A percentile compares a stretch with the other conserved stretches of the same genome.
phyloP scores from a whole-genome alignment of 495 filamentous ascomycete genomes.

The Penicillium riverlandense region DNA sequence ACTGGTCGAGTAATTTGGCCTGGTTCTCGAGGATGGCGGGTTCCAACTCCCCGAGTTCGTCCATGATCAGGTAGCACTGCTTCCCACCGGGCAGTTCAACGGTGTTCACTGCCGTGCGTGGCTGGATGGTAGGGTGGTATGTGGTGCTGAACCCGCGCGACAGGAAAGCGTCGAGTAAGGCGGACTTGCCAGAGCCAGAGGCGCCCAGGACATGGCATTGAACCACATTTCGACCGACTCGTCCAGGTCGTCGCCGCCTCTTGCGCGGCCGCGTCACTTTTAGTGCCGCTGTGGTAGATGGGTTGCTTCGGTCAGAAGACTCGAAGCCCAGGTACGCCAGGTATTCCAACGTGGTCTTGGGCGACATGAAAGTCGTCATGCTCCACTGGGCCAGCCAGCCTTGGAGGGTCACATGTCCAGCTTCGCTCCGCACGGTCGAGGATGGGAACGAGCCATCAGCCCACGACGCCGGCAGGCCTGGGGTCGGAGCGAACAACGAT shows the following conservation, averaged over 20 bases:
- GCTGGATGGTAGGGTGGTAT: constrained; percentile 94
- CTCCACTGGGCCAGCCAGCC: constrained; percentile 99
- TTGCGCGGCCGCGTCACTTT: constrained; percentile 90
- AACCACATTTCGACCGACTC: constrained; percentile 93
- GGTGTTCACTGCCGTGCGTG: constrained; percentile 87
- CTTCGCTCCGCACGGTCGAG: constrained; percentile 90
- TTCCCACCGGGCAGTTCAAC: constrained; percentile 94
- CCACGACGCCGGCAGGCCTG: constrained; percentile 82
- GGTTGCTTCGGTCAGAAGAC: constrained; percentile 54
- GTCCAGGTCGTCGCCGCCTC: constrained; percentile 65
- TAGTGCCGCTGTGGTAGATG: constrained; percentile 70
- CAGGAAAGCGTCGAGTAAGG: constrained; percentile 83
- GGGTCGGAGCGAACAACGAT: constrained; percentile 87
- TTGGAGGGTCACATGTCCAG: constrained; percentile 90
- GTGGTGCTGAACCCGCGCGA: constrained; percentile 76
- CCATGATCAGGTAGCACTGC: constrained; percentile 92
- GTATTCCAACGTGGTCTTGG: constrained; percentile 90
- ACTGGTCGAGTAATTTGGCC: constrained; percentile 81
- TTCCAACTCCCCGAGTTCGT: constrained; percentile 93
- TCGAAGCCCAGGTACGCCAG: constrained; percentile 91
- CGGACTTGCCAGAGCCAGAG: constrained; percentile 75
- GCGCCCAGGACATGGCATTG: constrained; percentile 90
- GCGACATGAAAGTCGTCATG: constrained; percentile 96
- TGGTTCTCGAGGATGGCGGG: constrained; percentile 89
- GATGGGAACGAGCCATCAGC: constrained; percentile 87